A percentile compares a stretch with the other conserved stretches of the same genome.
Conservation (phyloP, 305 asterid genomes). For the Fraxinus baroniana region DNA sequence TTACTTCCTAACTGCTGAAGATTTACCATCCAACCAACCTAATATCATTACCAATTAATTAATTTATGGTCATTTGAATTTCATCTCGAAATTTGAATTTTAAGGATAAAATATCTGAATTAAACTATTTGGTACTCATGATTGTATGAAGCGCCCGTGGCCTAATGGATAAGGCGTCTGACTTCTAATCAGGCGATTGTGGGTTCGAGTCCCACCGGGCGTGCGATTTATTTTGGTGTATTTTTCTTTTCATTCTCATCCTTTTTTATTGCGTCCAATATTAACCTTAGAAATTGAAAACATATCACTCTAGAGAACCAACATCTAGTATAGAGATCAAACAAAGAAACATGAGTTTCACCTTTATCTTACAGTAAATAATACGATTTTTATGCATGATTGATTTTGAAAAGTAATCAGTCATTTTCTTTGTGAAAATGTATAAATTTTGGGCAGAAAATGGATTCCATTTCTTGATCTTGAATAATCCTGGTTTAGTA, state of each 20-base stretch:
- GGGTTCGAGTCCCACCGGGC: constrained; percentile 99
- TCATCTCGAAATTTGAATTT: no score
- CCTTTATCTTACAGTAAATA: background rate
- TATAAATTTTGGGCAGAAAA: no score
- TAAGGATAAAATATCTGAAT: no score
- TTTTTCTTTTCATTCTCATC: background rate
- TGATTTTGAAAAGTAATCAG: no score
- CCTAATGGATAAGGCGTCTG: constrained; percentile 98
- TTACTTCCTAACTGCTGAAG: no score
- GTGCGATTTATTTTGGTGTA: constrained; percentile 30
- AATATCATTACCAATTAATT: background rate
- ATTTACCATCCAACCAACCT: background rate
- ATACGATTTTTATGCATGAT: no score
- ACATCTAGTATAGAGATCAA: background rate
- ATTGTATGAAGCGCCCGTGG: constrained; percentile 60
- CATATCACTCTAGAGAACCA: background rate
- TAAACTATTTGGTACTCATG: no score
- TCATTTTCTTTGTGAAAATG: background rate
- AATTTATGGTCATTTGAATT: background rate
- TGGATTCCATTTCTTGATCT: no score
- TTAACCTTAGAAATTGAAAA: background rate
- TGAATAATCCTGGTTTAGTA: background rate
- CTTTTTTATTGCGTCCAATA: background rate
- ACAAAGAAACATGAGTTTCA: background rate
- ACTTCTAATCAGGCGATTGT: constrained; percentile 98